A percentile compares a stretch with the other conserved stretches of the same genome.
These are phyloP conservation scores for Trichoderma sp. DNA, from an alignment of 2,329 filamentous ascomycete species.

Conservation along the genomic window DNA sequence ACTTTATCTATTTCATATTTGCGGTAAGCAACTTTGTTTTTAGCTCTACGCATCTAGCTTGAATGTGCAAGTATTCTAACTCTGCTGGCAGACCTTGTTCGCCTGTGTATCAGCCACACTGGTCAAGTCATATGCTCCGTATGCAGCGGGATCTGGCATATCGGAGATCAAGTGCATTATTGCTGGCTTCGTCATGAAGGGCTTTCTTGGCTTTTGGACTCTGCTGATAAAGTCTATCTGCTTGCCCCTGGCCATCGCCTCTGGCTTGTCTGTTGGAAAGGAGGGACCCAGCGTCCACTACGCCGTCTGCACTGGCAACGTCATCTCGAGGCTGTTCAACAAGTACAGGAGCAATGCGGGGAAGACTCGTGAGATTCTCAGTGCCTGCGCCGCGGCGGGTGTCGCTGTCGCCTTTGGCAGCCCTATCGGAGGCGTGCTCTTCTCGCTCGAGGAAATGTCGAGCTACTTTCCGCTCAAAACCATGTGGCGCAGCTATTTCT, in stretches of 20 bases:
- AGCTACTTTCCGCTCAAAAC: conserved; percentile 96
- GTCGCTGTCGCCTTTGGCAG: conserved; percentile 97
- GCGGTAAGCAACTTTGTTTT: conserved; percentile 52
- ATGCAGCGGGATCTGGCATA: conserved; percentile 93
- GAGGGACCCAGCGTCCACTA: conserved; percentile 99
- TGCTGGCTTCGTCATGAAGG: conserved; percentile 98
- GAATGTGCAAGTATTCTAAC: conserved; percentile 13
- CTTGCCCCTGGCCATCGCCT: conserved; percentile 87
- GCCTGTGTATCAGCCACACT: conserved; percentile 78
- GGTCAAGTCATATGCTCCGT: conserved; percentile 89
- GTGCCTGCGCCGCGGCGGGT: conserved; percentile 89
- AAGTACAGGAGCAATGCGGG: conserved; percentile 91
- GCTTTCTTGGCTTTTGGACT: conserved; percentile 89
- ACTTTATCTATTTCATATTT: conserved; percentile 83
- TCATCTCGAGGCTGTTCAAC: conserved; percentile 87
- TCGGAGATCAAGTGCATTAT: conserved; percentile 99
- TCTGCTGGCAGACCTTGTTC: conserved; percentile 61
- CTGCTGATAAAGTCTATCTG: conserved; percentile 91
- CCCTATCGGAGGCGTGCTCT: conserved; percentile 93
- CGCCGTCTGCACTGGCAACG: conserved; percentile 94
- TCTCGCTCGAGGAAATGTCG: conserved; percentile 97
- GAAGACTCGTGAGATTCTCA: conserved; percentile 92
- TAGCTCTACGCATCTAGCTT: not conserved
- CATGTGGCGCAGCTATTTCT: conserved; percentile 97
- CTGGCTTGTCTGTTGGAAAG: conserved; percentile 91